phyloP scores from a whole-genome alignment of 768 basidiomycete species.

The Tricholoma saponaceum region DNA sequence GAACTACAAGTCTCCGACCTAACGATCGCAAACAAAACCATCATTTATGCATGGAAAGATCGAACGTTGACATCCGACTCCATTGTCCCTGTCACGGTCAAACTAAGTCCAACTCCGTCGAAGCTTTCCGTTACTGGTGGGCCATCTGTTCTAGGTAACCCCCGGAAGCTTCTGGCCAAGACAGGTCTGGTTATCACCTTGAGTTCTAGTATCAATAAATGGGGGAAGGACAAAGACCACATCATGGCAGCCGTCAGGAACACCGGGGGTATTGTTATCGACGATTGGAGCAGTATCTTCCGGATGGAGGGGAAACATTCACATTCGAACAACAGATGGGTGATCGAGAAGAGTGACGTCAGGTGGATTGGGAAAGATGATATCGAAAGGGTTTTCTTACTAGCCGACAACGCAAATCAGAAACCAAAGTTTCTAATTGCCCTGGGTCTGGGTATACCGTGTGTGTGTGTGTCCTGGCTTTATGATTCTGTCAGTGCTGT shows the following conservation, averaged over 20 bases:
- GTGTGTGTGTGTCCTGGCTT: constrained; percentile 60
- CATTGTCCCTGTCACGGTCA: constrained; percentile 35
- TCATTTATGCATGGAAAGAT: constrained; percentile 49
- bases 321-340: constrained; percentile 46
- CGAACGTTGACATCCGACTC: constrained; percentile 39
- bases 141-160: constrained; percentile 24
- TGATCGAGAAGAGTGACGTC: constrained; percentile 44
- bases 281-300: constrained; percentile 59
- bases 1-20: constrained; percentile 35
- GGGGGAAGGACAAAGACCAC: constrained; percentile 37
- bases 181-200: constrained; percentile 63
- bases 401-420: constrained; percentile 61
- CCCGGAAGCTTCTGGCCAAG: constrained; percentile 37
- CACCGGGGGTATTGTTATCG: constrained; percentile 54
- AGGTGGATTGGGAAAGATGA: constrained; percentile 37
- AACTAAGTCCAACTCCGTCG: constrained; percentile 46
- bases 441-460: constrained; percentile 84
- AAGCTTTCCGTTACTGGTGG: constrained; percentile 37
- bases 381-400: constrained; percentile 55
- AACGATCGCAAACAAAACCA: constrained; percentile 47
- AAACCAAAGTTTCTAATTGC: constrained; percentile 82
- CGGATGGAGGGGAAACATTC: constrained; percentile 49
- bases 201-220: constrained; percentile 37
- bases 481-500: constrained; percentile 30
- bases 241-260: constrained; percentile 40